Evolutionary conservation across 306 rosid genomes (phyloP).

Genomic region (Cucumis cinereus): DNA sequence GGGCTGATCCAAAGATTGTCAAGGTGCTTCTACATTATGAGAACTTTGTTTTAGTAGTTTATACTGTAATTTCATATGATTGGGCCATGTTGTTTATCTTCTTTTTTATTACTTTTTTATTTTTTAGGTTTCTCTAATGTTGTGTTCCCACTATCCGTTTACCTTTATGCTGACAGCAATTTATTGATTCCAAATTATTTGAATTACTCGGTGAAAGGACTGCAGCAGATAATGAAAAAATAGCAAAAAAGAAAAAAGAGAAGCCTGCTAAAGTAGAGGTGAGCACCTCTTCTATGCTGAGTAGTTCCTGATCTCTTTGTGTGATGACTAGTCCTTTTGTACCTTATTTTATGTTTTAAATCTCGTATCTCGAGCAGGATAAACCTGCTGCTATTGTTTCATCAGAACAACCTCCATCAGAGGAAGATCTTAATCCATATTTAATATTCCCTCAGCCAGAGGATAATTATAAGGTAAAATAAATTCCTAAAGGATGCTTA

Average conservation of each 20-base stretch:
- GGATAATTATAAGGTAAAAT: slow-evolving; percentile 67
- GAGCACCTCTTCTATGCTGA: slow-evolving; percentile 2
- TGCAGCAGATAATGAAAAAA: slow-evolving; percentile 79
- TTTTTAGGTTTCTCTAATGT: neutral
- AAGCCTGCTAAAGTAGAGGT: slow-evolving; percentile 87
- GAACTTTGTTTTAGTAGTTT: neutral
- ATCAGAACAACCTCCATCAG: slow-evolving; percentile 48
- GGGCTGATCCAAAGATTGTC: slow-evolving; percentile 93
- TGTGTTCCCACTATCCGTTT: neutral
- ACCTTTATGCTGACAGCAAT: slow-evolving; percentile 36
- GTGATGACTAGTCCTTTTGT: neutral
- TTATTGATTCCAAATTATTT: slow-evolving; percentile 49
- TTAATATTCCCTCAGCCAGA: slow-evolving; percentile 68
- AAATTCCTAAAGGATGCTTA: neutral
- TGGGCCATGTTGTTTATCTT: neutral
- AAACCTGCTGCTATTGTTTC: slow-evolving; percentile 34
- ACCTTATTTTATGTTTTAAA: slow-evolving; percentile 2
- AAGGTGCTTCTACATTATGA: slow-evolving; percentile 37
- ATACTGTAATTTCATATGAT: neutral
- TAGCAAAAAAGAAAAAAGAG: slow-evolving; percentile 73
- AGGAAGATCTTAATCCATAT: slow-evolving; percentile 82
- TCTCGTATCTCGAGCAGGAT: slow-evolving; percentile 27
- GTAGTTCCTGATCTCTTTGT: slow-evolving; percentile 1
- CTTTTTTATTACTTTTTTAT: too few species aligned
- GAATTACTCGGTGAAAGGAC: slow-evolving; percentile 88